Conservation (phyloP, 345 rosid genomes). For the Bretschneidera sinensis region DNA sequence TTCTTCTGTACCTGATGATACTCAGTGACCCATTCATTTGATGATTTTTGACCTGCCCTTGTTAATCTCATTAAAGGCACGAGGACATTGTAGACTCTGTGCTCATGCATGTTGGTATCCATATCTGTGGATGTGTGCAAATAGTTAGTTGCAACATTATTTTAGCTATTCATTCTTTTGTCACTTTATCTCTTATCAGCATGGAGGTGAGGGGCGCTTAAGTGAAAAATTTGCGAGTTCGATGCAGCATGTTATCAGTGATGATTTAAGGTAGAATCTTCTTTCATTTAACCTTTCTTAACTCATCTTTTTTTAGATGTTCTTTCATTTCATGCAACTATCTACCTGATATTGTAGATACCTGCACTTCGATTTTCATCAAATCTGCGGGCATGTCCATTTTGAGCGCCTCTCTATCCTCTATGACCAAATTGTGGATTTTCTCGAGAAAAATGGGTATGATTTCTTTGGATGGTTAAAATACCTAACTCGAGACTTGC, state of each 20-base stretch:
- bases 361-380: constrained; percentile 93
- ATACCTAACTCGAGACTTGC: background rate
- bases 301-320: background rate
- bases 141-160: constrained; percentile 12
- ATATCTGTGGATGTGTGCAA: background rate
- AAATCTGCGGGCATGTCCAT: constrained; percentile 87
- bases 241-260: constrained; percentile 59
- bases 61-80: no score
- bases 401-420: constrained; percentile 95
- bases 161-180: constrained; percentile 16
- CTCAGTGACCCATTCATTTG: background rate
- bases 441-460: constrained; percentile 84
- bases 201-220: constrained; percentile 91
- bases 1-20: constrained; percentile 5
- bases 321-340: constrained; percentile 16
- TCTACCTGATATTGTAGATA: constrained; percentile 50
- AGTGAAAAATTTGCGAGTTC: constrained; percentile 64
- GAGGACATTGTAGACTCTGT: background rate
- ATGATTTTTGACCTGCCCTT: background rate
- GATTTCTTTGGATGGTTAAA: constrained; percentile 12
- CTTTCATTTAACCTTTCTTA: constrained; percentile 23
- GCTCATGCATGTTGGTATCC: background rate
- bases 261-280: constrained; percentile 79
- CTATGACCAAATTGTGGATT: constrained; percentile 75
- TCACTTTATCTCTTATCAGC: constrained; percentile 47